Percentiles rank a stretch among this genome's conserved stretches.
Evolutionary conservation across 1,284 basidiomycete genomes (phyloP).

Genomic region (Heliocybe sulcata): DNA sequence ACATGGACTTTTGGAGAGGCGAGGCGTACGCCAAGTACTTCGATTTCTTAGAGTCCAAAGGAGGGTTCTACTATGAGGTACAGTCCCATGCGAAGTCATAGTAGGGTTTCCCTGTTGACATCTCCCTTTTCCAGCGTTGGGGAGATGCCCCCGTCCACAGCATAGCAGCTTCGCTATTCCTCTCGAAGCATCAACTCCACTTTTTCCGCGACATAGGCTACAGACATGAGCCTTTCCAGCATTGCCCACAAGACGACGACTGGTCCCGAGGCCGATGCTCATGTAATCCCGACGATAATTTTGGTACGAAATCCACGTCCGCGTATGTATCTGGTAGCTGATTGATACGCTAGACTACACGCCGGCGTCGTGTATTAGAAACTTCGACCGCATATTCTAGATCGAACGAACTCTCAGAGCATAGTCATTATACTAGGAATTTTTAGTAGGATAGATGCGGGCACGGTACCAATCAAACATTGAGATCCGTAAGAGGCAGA

Average conservation of each 20-base stretch:
- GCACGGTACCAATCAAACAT: background rate
- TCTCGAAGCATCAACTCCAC: slow-evolving; percentile 53
- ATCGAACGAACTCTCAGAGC: background rate
- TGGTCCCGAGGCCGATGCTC: slow-evolving; percentile 37
- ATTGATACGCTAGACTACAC: background rate
- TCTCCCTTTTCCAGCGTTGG: slow-evolving; percentile 34
- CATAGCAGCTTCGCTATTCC: slow-evolving; percentile 59
- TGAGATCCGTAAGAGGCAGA: background rate
- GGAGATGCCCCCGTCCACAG: slow-evolving; percentile 74
- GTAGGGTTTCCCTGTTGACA: background rate
- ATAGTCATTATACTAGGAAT: background rate
- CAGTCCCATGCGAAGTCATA: background rate
- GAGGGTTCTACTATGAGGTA: slow-evolving; percentile 71
- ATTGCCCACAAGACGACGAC: slow-evolving; percentile 39
- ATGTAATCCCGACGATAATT: slow-evolving; percentile 33
- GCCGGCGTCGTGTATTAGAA: background rate
- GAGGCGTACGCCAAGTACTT: slow-evolving; percentile 68
- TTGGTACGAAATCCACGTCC: slow-evolving; percentile 24
- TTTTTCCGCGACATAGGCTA: slow-evolving; percentile 52
- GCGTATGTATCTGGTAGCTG: background rate
- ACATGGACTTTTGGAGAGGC: slow-evolving; percentile 58
- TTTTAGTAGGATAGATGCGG: background rate
- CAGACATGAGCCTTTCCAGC: slow-evolving; percentile 43
- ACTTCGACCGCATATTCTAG: background rate
- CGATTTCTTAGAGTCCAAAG: slow-evolving; percentile 55